Evolutionary conservation across 2,329 filamentous ascomycete genomes (phyloP).

Genomic region (Stenocarpella maydis): DNA sequence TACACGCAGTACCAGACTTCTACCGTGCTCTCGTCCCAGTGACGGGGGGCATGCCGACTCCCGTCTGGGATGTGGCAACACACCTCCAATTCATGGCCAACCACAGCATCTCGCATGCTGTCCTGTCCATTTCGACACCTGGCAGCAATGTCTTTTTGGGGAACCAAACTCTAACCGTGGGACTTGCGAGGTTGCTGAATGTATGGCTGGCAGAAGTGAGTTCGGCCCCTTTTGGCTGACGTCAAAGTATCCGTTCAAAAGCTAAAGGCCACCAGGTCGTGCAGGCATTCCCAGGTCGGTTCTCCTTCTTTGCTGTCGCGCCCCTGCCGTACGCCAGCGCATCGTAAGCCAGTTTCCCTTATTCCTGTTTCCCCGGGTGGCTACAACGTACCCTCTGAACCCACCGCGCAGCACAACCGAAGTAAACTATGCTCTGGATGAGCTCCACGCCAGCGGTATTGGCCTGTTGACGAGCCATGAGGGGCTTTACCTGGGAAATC

Average conservation of each 20-base stretch:
- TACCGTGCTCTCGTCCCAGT: background rate
- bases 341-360: background rate
- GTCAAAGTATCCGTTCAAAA: too few relatives aligned
- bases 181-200: background rate
- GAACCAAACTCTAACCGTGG: background rate
- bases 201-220: conserved; percentile 7
- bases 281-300: background rate
- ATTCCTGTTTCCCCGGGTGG: background rate
- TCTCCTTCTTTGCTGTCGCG: background rate
- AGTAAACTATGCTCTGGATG: background rate
- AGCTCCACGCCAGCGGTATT: background rate
- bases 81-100: conserved; percentile 3
- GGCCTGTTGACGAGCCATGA: conserved; percentile 2
- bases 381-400: background rate
- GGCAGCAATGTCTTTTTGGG: background rate
- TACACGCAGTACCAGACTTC: background rate
- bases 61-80: background rate
- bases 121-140: conserved; percentile 5
- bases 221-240: too few relatives aligned
- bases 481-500: background rate
- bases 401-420: background rate
- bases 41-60: background rate
- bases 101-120: background rate
- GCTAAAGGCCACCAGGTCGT: background rate
- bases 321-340: background rate